A percentile compares a stretch with the other conserved stretches of the same genome.
These are phyloP conservation scores for Nitzschia sp. DNA, from an alignment of 108 stramenopile genomes.

Conservation along the genomic window DNA sequence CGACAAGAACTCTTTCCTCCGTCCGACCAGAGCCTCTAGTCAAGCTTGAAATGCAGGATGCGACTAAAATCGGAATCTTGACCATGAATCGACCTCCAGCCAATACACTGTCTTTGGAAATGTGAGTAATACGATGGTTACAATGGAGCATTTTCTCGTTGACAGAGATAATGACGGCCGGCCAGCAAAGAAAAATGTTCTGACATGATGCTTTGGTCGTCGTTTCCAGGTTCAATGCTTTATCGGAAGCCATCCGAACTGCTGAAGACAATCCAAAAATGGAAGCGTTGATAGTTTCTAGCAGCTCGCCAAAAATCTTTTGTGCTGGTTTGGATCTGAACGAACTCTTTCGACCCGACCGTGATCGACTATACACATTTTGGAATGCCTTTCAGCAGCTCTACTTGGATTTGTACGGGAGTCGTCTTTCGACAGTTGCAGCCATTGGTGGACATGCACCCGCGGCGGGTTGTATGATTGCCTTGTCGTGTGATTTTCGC, in stretches of 20 bases:
- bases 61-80: conserved; percentile 56
- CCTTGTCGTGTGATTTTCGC: conserved; percentile 86
- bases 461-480: conserved; percentile 88
- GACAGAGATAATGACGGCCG: not conserved
- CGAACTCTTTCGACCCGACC: conserved; percentile 70
- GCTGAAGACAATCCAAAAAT: conserved; percentile 51
- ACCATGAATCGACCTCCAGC: conserved; percentile 81
- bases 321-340: conserved; percentile 83
- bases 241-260: conserved; percentile 61
- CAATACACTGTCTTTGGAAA: conserved; percentile 81
- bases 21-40: conserved; percentile 24
- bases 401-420: conserved; percentile 83
- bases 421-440: conserved; percentile 65
- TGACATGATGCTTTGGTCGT: no score
- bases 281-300: conserved; percentile 63
- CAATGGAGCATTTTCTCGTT: not conserved
- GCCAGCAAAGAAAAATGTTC: not conserved
- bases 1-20: not conserved
- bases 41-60: conserved; percentile 43
- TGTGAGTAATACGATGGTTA: conserved; percentile 68
- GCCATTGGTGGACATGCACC: conserved; percentile 81
- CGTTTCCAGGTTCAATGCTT: conserved; percentile 49
- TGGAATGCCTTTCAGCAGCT: conserved; percentile 84
- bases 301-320: conserved; percentile 69
- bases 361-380: conserved; percentile 56